A percentile compares a stretch with the other conserved stretches of the same genome.
Evolutionary conservation across 257 asterid species (phyloP).

Genomic region (Voacanga thouarsii): DNA sequence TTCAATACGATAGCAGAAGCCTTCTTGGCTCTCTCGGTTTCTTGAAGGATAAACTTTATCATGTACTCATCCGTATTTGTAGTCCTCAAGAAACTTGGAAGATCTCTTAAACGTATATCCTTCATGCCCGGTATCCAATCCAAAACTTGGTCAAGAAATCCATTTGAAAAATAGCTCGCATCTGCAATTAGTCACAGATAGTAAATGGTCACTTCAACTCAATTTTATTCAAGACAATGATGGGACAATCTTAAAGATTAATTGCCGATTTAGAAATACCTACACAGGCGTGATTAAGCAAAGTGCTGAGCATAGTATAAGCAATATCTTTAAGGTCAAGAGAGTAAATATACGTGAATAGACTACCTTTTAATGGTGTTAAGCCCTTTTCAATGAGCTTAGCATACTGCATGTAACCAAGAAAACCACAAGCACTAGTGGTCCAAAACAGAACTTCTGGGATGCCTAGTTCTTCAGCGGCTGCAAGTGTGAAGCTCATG

Average conservation of each 20-base stretch:
- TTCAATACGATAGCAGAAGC: slow-evolving; percentile 29
- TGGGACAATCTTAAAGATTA: background rate
- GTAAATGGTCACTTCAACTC: background rate
- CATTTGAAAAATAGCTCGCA: slow-evolving; percentile 23
- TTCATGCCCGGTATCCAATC: slow-evolving; percentile 38
- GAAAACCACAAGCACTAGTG: slow-evolving; percentile 18
- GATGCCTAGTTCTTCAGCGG: slow-evolving; percentile 30
- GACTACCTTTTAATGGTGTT: slow-evolving; percentile 24
- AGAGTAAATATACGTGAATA: background rate
- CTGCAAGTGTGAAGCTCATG: slow-evolving; percentile 26
- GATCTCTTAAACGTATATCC: slow-evolving; percentile 21
- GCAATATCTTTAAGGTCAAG: background rate
- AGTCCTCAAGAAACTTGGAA: slow-evolving; percentile 30
- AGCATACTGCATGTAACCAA: slow-evolving; percentile 18
- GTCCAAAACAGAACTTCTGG: slow-evolving; percentile 29
- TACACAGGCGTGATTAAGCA: too few species aligned
- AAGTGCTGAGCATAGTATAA: too few species aligned
- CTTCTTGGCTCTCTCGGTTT: slow-evolving; percentile 18
- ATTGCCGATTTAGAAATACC: background rate
- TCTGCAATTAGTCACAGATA: slow-evolving; percentile 18
- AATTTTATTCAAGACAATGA: too few species aligned
- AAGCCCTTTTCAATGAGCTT: slow-evolving; percentile 26
- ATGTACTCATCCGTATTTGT: slow-evolving; percentile 25
- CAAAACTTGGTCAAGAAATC: slow-evolving; percentile 22
- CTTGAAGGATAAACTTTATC: slow-evolving; percentile 10